Base-by-base conservation (phyloP, 1,139 yeast species). In the Debaryomyces nepalensis region DNA sequence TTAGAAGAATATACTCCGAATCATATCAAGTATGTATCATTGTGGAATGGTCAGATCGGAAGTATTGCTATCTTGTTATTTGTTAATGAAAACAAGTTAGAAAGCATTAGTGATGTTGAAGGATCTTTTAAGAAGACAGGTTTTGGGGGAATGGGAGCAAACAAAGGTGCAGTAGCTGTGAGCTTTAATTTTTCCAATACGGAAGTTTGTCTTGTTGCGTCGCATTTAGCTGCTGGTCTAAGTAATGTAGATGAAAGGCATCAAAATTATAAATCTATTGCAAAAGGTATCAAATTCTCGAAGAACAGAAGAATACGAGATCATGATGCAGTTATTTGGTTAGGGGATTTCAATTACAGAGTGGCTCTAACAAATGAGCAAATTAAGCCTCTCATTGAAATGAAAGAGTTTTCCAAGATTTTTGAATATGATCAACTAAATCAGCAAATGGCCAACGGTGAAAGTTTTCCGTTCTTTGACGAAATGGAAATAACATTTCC, bases 281-380 rank as follows among this genome's bases (percentile, higher is more conserved):
- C 81, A 43, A 84, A 77, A 55, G 85, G 74, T 23, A 73, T 69
- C 39, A 69, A 75, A 52, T 81, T 77, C 53, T 70, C 75, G 45
- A 71, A 73, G 55, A 78, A 74, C 56, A 61, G 73, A 56, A 64
- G 68, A 50, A 77, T 77, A 34, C 71, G 64, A 54, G 95, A 89
- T 53, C 96, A 89, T 59, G 96, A 91, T 56, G 81, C 82, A 31
- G 82, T 91, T n/a, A 77, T 93, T 42, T 89, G 97, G 90, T 66
- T 88, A 37, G 99, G 99, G 24, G 99, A 93, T 60, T 76, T 95
- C 64, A 93, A 93, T 60, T 93, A 87, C 63, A 75, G 99, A 51
- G 81, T 93, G 34, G 73, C 79, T 9, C 66, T 87, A 42, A 73
- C 83, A 2, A 84, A 87, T 50, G 90, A 83, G 32, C 79, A 78